A percentile compares a stretch with the other conserved stretches of the same genome.
Evolutionary conservation across 2,329 filamentous ascomycete species (phyloP).

Genomic region (Alternaria sp.): DNA sequence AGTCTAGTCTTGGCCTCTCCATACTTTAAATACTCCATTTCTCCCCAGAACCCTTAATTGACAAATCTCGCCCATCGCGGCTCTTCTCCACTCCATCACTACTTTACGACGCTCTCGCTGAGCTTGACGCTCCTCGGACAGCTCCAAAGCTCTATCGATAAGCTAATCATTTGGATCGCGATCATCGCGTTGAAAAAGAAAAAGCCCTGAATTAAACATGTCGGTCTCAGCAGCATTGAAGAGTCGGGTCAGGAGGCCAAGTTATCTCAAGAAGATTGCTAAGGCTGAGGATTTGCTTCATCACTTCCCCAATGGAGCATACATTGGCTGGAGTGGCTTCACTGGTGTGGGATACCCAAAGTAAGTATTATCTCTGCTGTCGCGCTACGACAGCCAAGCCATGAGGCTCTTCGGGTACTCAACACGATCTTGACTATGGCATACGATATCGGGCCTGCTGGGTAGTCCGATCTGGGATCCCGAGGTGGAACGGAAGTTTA

Average conservation of each 20-base stretch:
- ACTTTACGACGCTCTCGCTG: constrained; percentile 2
- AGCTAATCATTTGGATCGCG: neutral
- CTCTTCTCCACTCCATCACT: constrained; percentile 21
- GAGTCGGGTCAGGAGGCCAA: constrained; percentile 77
- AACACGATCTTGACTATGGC: neutral
- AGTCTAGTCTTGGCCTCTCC: constrained; percentile 18
- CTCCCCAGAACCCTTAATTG: constrained; percentile 3
- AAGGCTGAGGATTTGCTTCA: constrained; percentile 81
- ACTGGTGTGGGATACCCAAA: constrained; percentile 91
- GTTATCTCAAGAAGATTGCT: constrained; percentile 81
- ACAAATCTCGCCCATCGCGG: constrained; percentile 10
- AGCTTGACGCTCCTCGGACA: constrained; percentile 4
- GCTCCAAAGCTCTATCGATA: constrained; percentile 21
- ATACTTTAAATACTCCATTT: constrained; percentile 20
- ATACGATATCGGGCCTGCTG: constrained; percentile 12
- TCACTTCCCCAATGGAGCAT: constrained; percentile 84
- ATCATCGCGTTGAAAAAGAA: neutral
- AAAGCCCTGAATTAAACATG: constrained; percentile 37
- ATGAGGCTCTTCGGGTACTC: neutral
- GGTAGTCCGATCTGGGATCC: constrained; percentile 22
- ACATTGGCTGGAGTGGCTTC: constrained; percentile 91
- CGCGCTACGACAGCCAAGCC: neutral
- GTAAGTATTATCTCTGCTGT: constrained; percentile 57
- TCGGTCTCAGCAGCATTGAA: constrained; percentile 77
- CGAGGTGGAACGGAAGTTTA: constrained; percentile 43